Conservation (phyloP, 2,329 filamentous ascomycete species). For the Tolypocladium tundrense region DNA sequence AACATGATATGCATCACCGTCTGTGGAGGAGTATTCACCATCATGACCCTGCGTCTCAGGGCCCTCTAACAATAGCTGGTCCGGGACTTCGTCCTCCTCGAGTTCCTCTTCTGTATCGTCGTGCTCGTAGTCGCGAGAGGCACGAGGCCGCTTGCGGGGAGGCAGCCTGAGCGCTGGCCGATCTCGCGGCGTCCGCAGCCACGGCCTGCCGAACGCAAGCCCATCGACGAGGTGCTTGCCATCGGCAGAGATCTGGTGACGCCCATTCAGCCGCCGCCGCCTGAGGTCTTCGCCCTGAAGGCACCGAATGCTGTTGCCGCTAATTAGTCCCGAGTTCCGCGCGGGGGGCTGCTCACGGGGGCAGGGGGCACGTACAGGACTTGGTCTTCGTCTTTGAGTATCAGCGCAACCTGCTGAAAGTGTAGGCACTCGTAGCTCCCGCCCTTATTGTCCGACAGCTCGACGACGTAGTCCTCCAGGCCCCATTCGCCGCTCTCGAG, state of each 20-base stretch:
- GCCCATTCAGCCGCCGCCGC: conserved; percentile 61
- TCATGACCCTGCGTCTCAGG: conserved; percentile 6
- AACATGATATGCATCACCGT: conserved; percentile 12
- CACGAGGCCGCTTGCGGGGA: conserved; percentile 57
- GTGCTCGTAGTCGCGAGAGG: conserved; percentile 29
- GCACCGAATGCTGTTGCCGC: conserved; percentile 56
- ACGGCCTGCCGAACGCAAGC: conserved; percentile 69
- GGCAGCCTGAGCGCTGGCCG: conserved; percentile 63
- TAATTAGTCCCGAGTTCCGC: neutral
- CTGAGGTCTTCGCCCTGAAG: conserved; percentile 66
- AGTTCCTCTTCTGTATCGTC: conserved; percentile 31
- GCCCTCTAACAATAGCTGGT: conserved; percentile 22
- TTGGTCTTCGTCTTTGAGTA: conserved; percentile 76
- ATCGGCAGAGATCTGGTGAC: conserved; percentile 69
- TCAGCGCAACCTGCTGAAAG: conserved; percentile 59
- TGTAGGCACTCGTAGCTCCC: conserved; percentile 76
- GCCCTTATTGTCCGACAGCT: conserved; percentile 48
- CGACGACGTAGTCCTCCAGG: conserved; percentile 80
- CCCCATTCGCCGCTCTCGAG: conserved; percentile 77
- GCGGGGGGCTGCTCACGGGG: neutral
- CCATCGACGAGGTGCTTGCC: conserved; percentile 80
- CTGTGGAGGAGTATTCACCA: conserved; percentile 6
- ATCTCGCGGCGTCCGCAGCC: conserved; percentile 45
- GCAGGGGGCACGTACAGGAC: conserved; percentile 49
- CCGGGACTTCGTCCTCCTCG: conserved; percentile 18